Conservation (phyloP, 2,329 filamentous ascomycete species). For the Cytospora schulzeri region DNA sequence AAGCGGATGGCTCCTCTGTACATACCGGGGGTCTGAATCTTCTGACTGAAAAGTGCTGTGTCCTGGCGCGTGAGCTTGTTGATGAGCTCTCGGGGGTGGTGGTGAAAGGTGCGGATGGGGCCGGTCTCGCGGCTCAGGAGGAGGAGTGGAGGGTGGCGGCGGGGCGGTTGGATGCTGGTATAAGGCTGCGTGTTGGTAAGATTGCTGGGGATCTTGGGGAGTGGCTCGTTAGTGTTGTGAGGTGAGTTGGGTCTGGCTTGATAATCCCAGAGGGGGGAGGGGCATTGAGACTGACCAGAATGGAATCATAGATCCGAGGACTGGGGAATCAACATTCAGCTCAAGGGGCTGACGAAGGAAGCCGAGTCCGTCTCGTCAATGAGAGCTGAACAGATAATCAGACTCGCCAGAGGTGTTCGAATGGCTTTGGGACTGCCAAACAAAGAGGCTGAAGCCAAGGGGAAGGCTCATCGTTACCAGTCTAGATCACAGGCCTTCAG, state of each 20-base stretch:
- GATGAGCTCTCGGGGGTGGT: too few species aligned
- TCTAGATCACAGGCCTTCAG: background rate
- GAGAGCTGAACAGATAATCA: background rate
- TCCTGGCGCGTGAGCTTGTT: background rate
- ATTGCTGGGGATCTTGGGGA: background rate
- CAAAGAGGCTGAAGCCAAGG: background rate
- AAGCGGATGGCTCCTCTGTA: background rate
- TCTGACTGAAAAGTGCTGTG: background rate
- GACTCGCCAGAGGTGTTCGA: background rate
- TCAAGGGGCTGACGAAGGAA: background rate
- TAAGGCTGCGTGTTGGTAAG: background rate
- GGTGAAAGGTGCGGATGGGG: background rate
- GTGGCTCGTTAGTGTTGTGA: background rate
- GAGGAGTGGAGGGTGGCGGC: background rate
- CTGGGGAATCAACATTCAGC: background rate
- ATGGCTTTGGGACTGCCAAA: background rate
- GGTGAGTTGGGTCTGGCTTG: background rate
- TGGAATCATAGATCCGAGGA: conserved; percentile 1
- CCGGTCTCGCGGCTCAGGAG: background rate
- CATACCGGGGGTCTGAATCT: background rate
- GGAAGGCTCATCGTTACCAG: background rate
- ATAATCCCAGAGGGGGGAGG: background rate
- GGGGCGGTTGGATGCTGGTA: background rate
- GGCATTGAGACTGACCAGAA: background rate
- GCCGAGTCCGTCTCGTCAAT: background rate